phyloP scores from a whole-genome alignment of 257 asterid genomes.

The Capsicum pubescens region DNA sequence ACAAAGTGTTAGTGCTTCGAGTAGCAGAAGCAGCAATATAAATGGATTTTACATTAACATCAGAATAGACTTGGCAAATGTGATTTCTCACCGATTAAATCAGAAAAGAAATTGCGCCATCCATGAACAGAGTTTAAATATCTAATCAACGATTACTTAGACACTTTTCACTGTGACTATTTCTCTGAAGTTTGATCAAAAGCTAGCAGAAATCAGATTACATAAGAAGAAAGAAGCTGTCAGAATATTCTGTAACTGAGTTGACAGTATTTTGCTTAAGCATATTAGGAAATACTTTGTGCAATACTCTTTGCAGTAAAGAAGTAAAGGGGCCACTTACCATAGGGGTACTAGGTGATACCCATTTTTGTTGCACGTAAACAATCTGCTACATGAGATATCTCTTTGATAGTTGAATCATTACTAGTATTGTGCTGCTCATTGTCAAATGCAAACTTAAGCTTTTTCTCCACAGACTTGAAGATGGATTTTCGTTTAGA shows the following conservation, averaged over 20 bases:
- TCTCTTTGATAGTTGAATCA: constrained; percentile 47
- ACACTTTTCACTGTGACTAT: background rate
- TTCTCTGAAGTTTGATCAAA: background rate
- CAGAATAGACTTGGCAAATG: too few relatives aligned
- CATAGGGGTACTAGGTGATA: constrained; percentile 13
- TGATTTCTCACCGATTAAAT: background rate
- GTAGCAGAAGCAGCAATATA: background rate
- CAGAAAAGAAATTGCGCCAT: background rate
- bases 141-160: background rate
- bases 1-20: background rate
- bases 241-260: background rate
- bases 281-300: background rate
- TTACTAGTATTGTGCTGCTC: constrained; percentile 45
- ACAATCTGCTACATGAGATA: constrained; percentile 55
- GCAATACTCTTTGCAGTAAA: background rate
- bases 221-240: constrained; percentile 8
- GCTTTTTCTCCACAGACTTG: constrained; percentile 92
- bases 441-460: constrained; percentile 54
- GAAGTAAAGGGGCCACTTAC: constrained; percentile 31
- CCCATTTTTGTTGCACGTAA: constrained; percentile 60
- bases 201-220: background rate
- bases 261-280: background rate
- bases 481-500: constrained; percentile 65
- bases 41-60: background rate
- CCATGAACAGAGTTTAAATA: background rate